Conservation (phyloP, 805 yeast genomes). For the Wickerhamomyces canadensis region DNA sequence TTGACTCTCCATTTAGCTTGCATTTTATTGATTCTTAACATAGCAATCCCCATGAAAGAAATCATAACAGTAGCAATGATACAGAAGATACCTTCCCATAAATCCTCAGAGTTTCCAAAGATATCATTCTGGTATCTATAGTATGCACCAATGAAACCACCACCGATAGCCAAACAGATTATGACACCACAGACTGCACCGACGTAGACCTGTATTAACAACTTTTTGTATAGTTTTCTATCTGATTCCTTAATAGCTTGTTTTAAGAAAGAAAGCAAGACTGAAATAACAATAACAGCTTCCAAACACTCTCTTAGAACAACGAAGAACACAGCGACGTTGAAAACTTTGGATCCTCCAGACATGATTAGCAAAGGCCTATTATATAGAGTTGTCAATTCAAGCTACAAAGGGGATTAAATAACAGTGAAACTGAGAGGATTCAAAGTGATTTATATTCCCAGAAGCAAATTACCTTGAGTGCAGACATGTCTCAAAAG, state of each 20-base stretch:
- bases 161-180: slow-evolving; percentile 79
- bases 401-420: too few relatives aligned
- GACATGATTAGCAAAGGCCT: too few relatives aligned
- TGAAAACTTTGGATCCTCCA: slow-evolving; percentile 16
- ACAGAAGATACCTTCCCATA: slow-evolving; percentile 97
- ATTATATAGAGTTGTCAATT: too few relatives aligned
- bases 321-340: slow-evolving; percentile 68
- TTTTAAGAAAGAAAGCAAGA: slow-evolving; percentile 82
- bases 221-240: slow-evolving; percentile 49
- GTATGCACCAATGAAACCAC: slow-evolving; percentile 92
- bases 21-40: slow-evolving; percentile 94
- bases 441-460: too few relatives aligned
- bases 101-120: slow-evolving; percentile 82
- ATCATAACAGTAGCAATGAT: slow-evolving; percentile 86
- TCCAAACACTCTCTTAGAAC: slow-evolving; percentile 92
- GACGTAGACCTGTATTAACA: slow-evolving; percentile 79
- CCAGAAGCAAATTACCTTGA: too few relatives aligned
- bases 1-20: slow-evolving; percentile 95
- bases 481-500: too few relatives aligned
- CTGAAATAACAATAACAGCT: slow-evolving; percentile 89
- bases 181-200: slow-evolving; percentile 74
- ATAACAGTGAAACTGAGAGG: too few relatives aligned
- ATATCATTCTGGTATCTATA: slow-evolving; percentile 76
- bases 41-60: slow-evolving; percentile 91
- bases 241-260: slow-evolving; percentile 69